Base-by-base conservation (phyloP, 1,139 yeast genomes). In the Geotrichum bryndzae region DNA sequence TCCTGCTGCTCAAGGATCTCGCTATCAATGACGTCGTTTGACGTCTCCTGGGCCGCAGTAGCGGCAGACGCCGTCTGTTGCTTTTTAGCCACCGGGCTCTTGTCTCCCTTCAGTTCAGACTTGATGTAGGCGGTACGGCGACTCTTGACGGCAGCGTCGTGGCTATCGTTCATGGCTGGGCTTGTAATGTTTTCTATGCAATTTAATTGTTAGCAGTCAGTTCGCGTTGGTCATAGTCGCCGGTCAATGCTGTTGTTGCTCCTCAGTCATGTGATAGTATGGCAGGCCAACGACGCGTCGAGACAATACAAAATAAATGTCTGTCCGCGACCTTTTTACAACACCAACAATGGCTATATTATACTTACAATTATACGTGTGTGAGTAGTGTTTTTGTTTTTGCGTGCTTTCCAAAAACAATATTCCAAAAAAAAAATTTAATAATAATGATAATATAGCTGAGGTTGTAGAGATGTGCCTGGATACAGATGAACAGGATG, bases 1-100 rank as follows among this genome's bases (percentile, higher is more conserved):
- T 48, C 57, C 29, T 58, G 56, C 53, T 58, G 60, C 35, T 58
- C 53, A 3, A 54, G 51, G 29, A 54, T 58, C 54, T 53, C 57
- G 25, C 51, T 53, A 29, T 58, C 57, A 53, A 58, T 58, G 51
- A 56, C 51, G 35, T 53, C 54, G 57, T 54, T 53, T 33, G 45
- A 33, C 33, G 53, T 33, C 13, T 27, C 29, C 22, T 51, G 53
- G n/a, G 53, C 38, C 3, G 53, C 33, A 10, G 53, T 15, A 51
- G 33, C 33, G 33, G 41, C 41, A 35, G 31, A 27, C 6, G 31
- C 33, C 33, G 33, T 29, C 33, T 38, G 45, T 10, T 25, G 53
- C n/a, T 51, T 51, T 10, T 51, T 51, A n/a, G 18, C 45, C 18
- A n/a, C 45, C 2, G 45, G 45, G 6, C 18, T 38, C 6, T 38